These are phyloP conservation scores for Colletotrichum karsti DNA, from an alignment of 2,329 filamentous ascomycete genomes.

Conservation along the genomic window DNA sequence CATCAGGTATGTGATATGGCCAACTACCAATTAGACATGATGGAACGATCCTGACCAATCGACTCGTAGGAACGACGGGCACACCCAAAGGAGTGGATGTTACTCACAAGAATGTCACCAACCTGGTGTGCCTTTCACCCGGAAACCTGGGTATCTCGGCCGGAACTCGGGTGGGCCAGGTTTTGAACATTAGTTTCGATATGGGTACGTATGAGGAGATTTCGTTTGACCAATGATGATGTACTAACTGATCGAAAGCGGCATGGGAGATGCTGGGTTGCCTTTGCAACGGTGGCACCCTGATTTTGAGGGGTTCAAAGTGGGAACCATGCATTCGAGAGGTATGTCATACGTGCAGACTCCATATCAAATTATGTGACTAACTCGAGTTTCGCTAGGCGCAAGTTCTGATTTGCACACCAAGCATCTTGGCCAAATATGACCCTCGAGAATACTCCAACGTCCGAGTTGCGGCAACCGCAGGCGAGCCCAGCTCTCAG, in stretches of 20 bases:
- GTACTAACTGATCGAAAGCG: constrained; percentile 43
- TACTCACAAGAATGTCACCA: constrained; percentile 46
- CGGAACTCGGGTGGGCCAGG: constrained; percentile 61
- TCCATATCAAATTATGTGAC: background rate
- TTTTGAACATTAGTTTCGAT: constrained; percentile 67
- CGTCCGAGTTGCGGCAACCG: constrained; percentile 26
- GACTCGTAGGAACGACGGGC: constrained; percentile 53
- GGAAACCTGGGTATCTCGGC: constrained; percentile 54
- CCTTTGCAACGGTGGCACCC: constrained; percentile 29
- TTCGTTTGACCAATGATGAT: background rate
- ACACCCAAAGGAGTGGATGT: constrained; percentile 68
- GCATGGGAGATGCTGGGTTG: constrained; percentile 66
- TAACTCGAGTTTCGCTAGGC: background rate
- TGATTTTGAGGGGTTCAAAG: constrained; percentile 27
- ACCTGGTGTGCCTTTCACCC: background rate
- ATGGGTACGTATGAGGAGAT: constrained; percentile 56
- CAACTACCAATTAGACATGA: background rate
- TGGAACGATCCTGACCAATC: background rate
- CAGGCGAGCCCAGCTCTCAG: constrained; percentile 28
- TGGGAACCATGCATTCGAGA: constrained; percentile 23
- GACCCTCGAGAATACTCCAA: constrained; percentile 27
- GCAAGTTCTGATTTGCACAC: constrained; percentile 28
- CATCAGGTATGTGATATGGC: constrained; percentile 48
- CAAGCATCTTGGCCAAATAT: constrained; percentile 28
- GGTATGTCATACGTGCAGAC: background rate